A percentile compares a stretch with the other conserved stretches of the same genome.
Conservation (phyloP, 208 protist genomes). For the Leptomonas pyrrhocoris region DNA sequence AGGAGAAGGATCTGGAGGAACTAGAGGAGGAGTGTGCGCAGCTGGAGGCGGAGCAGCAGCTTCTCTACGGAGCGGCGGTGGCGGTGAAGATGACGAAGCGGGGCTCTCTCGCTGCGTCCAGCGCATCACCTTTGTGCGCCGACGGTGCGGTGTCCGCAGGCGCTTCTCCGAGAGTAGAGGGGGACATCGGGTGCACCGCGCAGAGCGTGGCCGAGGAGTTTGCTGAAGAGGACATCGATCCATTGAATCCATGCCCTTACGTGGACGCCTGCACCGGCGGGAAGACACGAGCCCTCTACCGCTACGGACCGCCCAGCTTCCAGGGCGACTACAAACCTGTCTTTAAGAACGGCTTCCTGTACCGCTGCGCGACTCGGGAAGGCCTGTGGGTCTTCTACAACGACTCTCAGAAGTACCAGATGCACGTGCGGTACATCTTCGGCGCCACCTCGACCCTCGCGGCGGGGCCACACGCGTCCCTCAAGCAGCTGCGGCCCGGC, state of each 20-base stretch:
- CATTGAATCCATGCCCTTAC: slow-evolving; percentile 32
- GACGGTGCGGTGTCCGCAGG: slow-evolving; percentile 8
- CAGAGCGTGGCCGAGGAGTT: slow-evolving; percentile 60
- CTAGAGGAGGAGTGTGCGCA: slow-evolving; percentile 19
- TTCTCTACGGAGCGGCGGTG: slow-evolving; percentile 15
- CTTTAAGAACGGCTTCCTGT: slow-evolving; percentile 48
- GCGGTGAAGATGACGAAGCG: slow-evolving; percentile 23
- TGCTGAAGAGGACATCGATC: slow-evolving; percentile 49
- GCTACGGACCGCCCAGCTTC: slow-evolving; percentile 28
- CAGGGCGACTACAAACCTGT: slow-evolving; percentile 28
- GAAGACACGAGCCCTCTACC: slow-evolving; percentile 4
- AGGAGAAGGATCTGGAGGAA: slow-evolving; percentile 28
- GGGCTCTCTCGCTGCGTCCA: not conserved
- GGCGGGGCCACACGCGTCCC: slow-evolving; percentile 22
- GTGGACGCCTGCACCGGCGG: not conserved
- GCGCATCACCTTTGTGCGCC: slow-evolving; percentile 1
- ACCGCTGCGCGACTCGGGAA: slow-evolving; percentile 43
- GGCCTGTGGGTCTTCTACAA: slow-evolving; percentile 77
- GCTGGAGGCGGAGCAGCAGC: slow-evolving; percentile 38
- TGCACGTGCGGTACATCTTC: slow-evolving; percentile 59
- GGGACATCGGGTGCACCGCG: not conserved
- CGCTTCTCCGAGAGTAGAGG: not conserved
- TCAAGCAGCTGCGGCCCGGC: slow-evolving; percentile 21
- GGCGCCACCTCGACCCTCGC: slow-evolving; percentile 36
- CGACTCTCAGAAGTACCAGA: slow-evolving; percentile 63